Percentiles rank a stretch among this genome's conserved stretches.
phyloP scores from a whole-genome alignment of 345 rosid species.

The Garcia nutans region DNA sequence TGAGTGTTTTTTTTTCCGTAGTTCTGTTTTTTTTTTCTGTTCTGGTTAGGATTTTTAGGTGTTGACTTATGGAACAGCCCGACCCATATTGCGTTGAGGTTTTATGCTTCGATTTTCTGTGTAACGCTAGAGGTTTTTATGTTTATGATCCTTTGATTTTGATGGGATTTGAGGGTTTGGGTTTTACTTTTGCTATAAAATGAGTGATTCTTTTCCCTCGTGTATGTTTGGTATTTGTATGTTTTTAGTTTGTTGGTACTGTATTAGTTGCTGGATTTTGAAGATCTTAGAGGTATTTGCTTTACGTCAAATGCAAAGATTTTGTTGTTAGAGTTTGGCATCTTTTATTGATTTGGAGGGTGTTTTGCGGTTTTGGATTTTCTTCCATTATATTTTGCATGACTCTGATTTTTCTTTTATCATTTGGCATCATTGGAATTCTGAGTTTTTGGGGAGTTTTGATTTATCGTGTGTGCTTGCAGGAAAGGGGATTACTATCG shows the following conservation, averaged over 20 bases:
- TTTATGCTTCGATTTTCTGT: background rate
- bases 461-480: constrained; percentile 14
- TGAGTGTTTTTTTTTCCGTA: constrained; percentile 17
- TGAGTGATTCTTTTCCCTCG: background rate
- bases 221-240: background rate
- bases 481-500: constrained; percentile 80
- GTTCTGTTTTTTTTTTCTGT: background rate
- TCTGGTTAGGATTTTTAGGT: background rate
- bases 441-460: constrained; percentile 1
- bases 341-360: background rate
- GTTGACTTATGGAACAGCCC: background rate
- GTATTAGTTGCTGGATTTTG: background rate
- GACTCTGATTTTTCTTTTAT: background rate
- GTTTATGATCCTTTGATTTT: background rate
- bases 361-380: too few relatives aligned
- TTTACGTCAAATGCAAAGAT: background rate
- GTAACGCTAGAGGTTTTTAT: background rate
- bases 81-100: background rate
- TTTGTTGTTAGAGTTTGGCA: background rate
- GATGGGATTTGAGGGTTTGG: background rate
- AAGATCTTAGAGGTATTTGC: background rate
- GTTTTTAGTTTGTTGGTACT: background rate
- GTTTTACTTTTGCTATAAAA: background rate
- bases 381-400: too few relatives aligned
- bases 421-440: background rate